Conservation (phyloP, 441 rosid genomes). For the Croton laevigatus region DNA sequence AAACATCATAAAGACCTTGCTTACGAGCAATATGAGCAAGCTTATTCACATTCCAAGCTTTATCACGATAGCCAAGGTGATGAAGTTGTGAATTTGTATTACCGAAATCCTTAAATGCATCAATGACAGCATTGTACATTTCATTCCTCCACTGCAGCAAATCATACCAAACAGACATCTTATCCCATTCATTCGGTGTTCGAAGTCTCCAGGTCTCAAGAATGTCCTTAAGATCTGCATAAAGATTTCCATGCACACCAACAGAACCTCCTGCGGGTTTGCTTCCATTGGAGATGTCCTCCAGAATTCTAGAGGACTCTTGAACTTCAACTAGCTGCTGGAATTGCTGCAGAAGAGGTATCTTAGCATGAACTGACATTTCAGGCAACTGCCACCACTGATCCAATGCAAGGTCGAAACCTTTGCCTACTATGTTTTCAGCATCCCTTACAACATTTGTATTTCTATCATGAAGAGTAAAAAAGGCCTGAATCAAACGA, state of each 20-base stretch:
- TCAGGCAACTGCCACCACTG: conserved; percentile 99
- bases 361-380: conserved; percentile 89
- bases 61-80: conserved; percentile 98
- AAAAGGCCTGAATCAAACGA: conserved; percentile 85
- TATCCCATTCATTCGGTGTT: conserved; percentile 98
- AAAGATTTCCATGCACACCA: conserved; percentile 70
- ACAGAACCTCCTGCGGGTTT: conserved; percentile 63
- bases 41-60: conserved; percentile 99
- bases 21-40: conserved; percentile 95
- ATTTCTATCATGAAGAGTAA: conserved; percentile 86
- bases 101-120: conserved; percentile 84
- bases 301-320: conserved; percentile 83
- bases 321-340: conserved; percentile 98
- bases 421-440: conserved; percentile 80
- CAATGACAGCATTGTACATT: conserved; percentile 87
- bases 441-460: conserved; percentile 81
- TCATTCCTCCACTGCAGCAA: conserved; percentile 98
- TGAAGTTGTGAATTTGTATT: conserved; percentile 79
- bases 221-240: conserved; percentile 96
- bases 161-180: conserved; percentile 96
- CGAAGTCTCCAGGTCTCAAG: conserved; percentile 98
- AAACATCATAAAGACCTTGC: conserved; percentile 95
- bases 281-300: conserved; percentile 86
- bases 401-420: conserved; percentile 92
- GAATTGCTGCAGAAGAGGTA: conserved; percentile 95